Evolutionary conservation across 768 basidiomycete species (phyloP).

Genomic region (Pulveroboletus sp.): DNA sequence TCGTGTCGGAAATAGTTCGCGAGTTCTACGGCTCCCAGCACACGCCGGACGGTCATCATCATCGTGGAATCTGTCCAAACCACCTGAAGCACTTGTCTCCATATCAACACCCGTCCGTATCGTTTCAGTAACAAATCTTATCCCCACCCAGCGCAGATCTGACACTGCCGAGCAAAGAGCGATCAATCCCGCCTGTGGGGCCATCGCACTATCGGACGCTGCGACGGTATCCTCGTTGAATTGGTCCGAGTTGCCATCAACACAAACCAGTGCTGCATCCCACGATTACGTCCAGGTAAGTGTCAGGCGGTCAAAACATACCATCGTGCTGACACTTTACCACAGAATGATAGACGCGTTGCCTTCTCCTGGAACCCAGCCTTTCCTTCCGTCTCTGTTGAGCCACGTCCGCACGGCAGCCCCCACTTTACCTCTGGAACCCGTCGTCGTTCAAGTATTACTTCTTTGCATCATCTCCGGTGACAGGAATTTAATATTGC

Average conservation of each 20-base stretch:
- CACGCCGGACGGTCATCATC: not conserved
- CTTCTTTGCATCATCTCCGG: slow-evolving; percentile 61
- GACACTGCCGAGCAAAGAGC: too few species aligned
- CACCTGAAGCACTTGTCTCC: slow-evolving; percentile 5
- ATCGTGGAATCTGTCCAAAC: not conserved
- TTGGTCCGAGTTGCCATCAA: slow-evolving; percentile 20
- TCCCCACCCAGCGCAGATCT: not conserved
- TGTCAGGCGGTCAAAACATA: not conserved
- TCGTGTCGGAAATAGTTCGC: slow-evolving; percentile 25
- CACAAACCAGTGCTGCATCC: slow-evolving; percentile 17
- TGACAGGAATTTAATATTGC: slow-evolving; percentile 59
- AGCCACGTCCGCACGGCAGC: slow-evolving; percentile 40
- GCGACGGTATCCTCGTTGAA: too few species aligned
- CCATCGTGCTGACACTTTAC: not conserved
- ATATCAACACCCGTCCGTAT: slow-evolving; percentile 18
- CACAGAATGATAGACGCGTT: slow-evolving; percentile 24
- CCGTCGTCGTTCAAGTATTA: slow-evolving; percentile 59
- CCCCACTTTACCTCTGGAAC: slow-evolving; percentile 53
- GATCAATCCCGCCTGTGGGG: not conserved
- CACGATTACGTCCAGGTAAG: not conserved
- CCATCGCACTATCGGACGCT: not conserved
- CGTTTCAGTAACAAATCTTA: not conserved
- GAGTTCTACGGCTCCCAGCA: not conserved
- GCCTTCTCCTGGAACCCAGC: slow-evolving; percentile 38
- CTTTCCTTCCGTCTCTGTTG: slow-evolving; percentile 49